Percentiles rank a stretch among this genome's conserved stretches.
Conservation (phyloP, 208 protist species). For the Phytomonas sp. region DNA sequence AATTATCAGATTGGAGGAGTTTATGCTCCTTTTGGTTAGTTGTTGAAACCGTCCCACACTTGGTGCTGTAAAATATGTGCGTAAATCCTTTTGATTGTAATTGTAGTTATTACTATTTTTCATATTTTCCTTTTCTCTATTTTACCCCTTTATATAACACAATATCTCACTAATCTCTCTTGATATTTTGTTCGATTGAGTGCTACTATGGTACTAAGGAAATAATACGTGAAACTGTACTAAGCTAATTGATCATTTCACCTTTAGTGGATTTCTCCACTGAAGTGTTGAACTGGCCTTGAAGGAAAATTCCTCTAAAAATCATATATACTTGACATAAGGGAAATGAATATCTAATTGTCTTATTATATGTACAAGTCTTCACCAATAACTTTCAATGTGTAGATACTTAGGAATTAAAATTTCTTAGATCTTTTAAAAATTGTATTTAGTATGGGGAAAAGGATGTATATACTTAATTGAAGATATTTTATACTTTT, state of each 20-base stretch:
- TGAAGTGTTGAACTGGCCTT: neutral
- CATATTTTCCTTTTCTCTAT: neutral
- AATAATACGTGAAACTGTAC: neutral
- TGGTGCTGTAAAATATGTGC: neutral
- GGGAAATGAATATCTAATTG: neutral
- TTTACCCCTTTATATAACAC: neutral
- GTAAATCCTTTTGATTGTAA: neutral
- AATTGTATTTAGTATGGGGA: neutral
- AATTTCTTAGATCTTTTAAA: neutral
- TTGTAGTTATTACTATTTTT: neutral
- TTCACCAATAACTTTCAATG: constrained; percentile 7
- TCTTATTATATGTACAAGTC: constrained; percentile 2
- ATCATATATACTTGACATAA: constrained; percentile 1
- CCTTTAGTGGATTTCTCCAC: constrained; percentile 7
- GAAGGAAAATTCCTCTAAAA: neutral
- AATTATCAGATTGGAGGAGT: neutral
- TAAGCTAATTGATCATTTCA: neutral
- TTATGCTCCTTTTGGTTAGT: neutral
- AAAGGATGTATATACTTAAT: neutral
- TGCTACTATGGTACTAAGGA: neutral
- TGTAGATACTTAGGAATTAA: constrained; percentile 6
- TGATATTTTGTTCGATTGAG: neutral
- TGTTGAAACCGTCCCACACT: neutral
- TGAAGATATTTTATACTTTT: neutral
- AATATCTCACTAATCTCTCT: neutral